Conservation (phyloP, 805 yeast species). For the Starmerella potacharoeniae region DNA sequence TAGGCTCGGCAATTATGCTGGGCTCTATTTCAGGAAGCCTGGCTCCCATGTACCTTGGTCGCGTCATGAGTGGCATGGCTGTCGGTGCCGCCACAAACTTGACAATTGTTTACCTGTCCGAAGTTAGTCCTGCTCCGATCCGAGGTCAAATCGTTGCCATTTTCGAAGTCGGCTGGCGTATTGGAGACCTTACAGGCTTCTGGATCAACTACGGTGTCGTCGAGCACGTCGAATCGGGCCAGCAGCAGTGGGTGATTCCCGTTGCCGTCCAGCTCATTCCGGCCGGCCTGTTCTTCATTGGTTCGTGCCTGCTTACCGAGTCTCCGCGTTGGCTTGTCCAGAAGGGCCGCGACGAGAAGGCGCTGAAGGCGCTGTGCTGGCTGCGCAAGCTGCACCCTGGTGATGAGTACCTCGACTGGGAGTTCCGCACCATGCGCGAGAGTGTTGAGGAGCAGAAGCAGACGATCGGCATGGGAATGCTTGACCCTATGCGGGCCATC, state of each 20-base stretch:
- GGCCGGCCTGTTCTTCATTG: slow-evolving; percentile 35
- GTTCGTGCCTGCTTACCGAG: slow-evolving; percentile 32
- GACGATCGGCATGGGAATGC: slow-evolving; percentile 5
- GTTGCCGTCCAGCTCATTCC: slow-evolving; percentile 39
- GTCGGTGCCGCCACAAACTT: slow-evolving; percentile 10
- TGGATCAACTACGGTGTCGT: slow-evolving; percentile 13
- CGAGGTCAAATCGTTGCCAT: slow-evolving; percentile 11
- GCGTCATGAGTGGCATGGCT: slow-evolving; percentile 10
- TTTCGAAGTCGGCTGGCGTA: slow-evolving; percentile 12
- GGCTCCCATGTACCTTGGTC: slow-evolving; percentile 8
- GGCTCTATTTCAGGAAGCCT: slow-evolving; percentile 5
- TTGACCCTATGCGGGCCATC: slow-evolving; percentile 6
- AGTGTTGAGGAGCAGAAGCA: slow-evolving; percentile 2
- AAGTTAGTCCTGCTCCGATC: slow-evolving; percentile 11
- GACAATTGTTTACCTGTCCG: slow-evolving; percentile 9
- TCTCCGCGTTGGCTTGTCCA: slow-evolving; percentile 36
- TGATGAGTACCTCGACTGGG: slow-evolving; percentile 15
- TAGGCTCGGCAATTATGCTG: slow-evolving; percentile 11
- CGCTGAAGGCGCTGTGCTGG: slow-evolving; percentile 7
- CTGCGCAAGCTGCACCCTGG: slow-evolving; percentile 9
- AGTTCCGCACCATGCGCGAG: slow-evolving; percentile 9
- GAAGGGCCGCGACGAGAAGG: slow-evolving; percentile 10
- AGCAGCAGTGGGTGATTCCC: slow-evolving; percentile 4
- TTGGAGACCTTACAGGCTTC: slow-evolving; percentile 11
- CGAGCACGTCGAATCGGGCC: slow-evolving; percentile 1